These are phyloP conservation scores for Saturnispora quitensis DNA, from an alignment of 805 yeast genomes.

Conservation along the genomic window DNA sequence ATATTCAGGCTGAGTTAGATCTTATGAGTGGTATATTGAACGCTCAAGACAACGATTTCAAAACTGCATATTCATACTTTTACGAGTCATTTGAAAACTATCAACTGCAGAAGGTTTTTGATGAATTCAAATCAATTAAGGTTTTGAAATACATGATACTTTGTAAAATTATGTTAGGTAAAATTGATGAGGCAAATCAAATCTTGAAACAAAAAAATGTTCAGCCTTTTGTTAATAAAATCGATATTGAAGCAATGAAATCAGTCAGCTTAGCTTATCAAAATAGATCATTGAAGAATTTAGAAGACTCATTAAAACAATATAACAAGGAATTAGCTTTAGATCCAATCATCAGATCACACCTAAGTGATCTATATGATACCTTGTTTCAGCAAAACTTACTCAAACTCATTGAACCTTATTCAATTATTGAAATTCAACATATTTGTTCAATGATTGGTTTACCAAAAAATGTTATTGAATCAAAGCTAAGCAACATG, in stretches of 20 bases:
- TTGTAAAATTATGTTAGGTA: slow-evolving; percentile 86
- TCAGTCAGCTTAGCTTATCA: slow-evolving; percentile 85
- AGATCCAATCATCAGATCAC: slow-evolving; percentile 84
- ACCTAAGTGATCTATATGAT: slow-evolving; percentile 87
- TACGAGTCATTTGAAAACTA: slow-evolving; percentile 92
- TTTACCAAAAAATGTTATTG: slow-evolving; percentile 77
- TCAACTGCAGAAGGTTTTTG: slow-evolving; percentile 35
- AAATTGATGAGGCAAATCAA: slow-evolving; percentile 75
- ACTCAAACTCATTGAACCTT: slow-evolving; percentile 91
- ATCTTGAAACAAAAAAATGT: slow-evolving; percentile 61
- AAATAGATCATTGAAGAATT: slow-evolving; percentile 82
- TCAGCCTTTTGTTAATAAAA: slow-evolving; percentile 40
- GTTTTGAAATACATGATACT: slow-evolving; percentile 88
- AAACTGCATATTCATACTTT: slow-evolving; percentile 91
- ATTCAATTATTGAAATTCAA: slow-evolving; percentile 87
- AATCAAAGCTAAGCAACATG: slow-evolving; percentile 93
- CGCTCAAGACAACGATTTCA: slow-evolving; percentile 94
- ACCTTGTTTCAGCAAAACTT: slow-evolving; percentile 87
- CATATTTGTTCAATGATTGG: slow-evolving; percentile 86
- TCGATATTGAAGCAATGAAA: slow-evolving; percentile 91
- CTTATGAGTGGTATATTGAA: slow-evolving; percentile 91
- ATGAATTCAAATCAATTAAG: slow-evolving; percentile 36
- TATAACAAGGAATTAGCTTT: slow-evolving; percentile 70
- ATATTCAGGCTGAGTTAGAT: slow-evolving; percentile 88
- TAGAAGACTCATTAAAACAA: slow-evolving; percentile 69